phyloP scores from a whole-genome alignment of 139 green algal species.

The Coelastrella sp. region DNA sequence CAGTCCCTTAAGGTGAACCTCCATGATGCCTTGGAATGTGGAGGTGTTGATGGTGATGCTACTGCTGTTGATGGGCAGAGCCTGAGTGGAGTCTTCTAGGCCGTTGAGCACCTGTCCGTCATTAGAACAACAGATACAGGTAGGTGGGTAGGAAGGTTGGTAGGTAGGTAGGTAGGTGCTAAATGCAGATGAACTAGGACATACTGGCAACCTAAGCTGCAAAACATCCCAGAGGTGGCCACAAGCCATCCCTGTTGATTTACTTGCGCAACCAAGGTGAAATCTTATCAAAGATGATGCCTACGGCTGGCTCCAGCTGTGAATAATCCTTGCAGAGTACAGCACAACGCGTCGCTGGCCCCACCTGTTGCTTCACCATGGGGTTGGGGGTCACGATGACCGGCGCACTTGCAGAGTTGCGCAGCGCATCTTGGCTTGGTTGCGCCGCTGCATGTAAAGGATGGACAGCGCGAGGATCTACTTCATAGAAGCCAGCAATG shows the following conservation, averaged over 20 bases:
- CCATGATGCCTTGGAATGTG: conserved; percentile 36
- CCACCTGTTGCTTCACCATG: conserved; percentile 37
- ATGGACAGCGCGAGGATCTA: conserved; percentile 31
- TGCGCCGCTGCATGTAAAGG: conserved; percentile 35
- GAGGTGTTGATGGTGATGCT: not conserved
- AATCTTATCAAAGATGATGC: too few relatives aligned
- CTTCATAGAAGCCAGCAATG: conserved; percentile 43
- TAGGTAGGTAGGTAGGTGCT: not conserved
- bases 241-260: too few relatives aligned
- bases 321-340: too few relatives aligned
- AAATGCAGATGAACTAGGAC: not conserved
- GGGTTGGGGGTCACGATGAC: conserved; percentile 38
- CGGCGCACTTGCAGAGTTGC: not conserved
- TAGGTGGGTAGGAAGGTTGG: not conserved
- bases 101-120: conserved; percentile 14
- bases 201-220: too few relatives aligned
- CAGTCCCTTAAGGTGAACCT: conserved; percentile 44
- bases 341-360: too few relatives aligned
- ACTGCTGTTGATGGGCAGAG: conserved; percentile 27
- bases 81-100: not conserved
- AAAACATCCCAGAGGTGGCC: too few relatives aligned
- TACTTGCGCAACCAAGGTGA: too few relatives aligned
- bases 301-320: too few relatives aligned
- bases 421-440: conserved; percentile 27
- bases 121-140: not conserved